Base-by-base conservation (phyloP, 2,329 filamentous ascomycete species). In the Onygena corvina region DNA sequence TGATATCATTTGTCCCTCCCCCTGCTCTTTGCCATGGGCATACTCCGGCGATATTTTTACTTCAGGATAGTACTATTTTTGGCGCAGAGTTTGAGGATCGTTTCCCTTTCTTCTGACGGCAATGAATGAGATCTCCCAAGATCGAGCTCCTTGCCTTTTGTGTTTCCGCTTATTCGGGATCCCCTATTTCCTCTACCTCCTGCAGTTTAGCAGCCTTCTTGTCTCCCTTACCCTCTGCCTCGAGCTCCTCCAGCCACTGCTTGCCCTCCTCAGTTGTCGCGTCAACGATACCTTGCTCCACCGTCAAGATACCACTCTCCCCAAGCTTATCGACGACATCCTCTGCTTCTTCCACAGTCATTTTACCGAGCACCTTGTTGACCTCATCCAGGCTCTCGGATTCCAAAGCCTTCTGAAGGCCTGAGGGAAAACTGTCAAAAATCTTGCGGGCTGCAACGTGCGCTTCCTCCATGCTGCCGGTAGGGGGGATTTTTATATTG, bases 201-300 rank as follows among this genome's bases (percentile, higher is more conserved):
- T 54, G 25, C n/a, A 47, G 47, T 35, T 56, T 50, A 11, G 53
- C 52, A 7, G 50, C 50, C 20, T 50, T 33, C 9, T 16, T 53
- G 33, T 56, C 60, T 48, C 53, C 59, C 50, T 59, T 65, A 12
- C 59, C 74, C 55, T 77, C 71, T 21, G 76, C 74, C 64, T 87
- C 82, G 52, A 94, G 76, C 56, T 88, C 79, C 68, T 84, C 83
- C 58, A 90, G 73, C 61, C 81, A 81, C 64, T 81, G 78, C 71
- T 83, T 77, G 2, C 89, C 89, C 63, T 92, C 82, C 61, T 88
- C 83, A 2, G 90, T 94, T 40, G 88, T 98, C 1, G 88, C 86
- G 68, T 98, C 92, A 57, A 98, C 93, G 47, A 98, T 87, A 46
- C 93, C 82, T 61, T 94, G 82, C 64, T 96, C 88, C 46, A 98